Conservation (phyloP, 1,284 basidiomycete species). For the Caloboletus firmus region DNA sequence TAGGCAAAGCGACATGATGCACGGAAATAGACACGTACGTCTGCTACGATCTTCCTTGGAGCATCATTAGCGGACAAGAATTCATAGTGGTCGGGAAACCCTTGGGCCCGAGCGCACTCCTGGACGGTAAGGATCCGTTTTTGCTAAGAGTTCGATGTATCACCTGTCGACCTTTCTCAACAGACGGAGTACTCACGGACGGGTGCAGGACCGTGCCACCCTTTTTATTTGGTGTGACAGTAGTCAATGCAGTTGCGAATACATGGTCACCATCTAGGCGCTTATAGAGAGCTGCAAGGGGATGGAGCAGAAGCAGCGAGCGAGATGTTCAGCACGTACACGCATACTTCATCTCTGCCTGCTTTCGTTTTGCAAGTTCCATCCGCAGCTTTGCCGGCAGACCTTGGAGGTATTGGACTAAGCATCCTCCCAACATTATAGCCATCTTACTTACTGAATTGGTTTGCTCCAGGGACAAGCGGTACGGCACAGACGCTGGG, state of each 20-base stretch:
- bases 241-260: conserved; percentile 63
- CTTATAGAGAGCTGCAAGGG: conserved; percentile 49
- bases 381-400: conserved; percentile 42
- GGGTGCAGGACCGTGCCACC: conserved; percentile 58
- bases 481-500: conserved; percentile 52
- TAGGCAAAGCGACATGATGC: background rate
- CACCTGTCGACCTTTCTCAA: background rate
- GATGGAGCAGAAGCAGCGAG: conserved; percentile 5
- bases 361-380: conserved; percentile 28
- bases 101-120: conserved; percentile 69
- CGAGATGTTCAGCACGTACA: conserved; percentile 17
- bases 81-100: conserved; percentile 65
- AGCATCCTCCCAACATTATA: background rate
- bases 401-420: conserved; percentile 32
- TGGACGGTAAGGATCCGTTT: conserved; percentile 61
- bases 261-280: conserved; percentile 49
- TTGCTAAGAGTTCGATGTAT: conserved; percentile 45
- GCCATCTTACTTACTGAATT: conserved; percentile 40
- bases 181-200: conserved; percentile 40
- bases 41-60: conserved; percentile 39
- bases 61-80: conserved; percentile 50
- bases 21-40: conserved; percentile 44
- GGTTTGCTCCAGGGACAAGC: conserved; percentile 45
- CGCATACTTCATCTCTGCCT: conserved; percentile 25
- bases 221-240: conserved; percentile 49